phyloP scores from a whole-genome alignment of 805 yeast genomes.

The Sugiyamaella mastotermitis region DNA sequence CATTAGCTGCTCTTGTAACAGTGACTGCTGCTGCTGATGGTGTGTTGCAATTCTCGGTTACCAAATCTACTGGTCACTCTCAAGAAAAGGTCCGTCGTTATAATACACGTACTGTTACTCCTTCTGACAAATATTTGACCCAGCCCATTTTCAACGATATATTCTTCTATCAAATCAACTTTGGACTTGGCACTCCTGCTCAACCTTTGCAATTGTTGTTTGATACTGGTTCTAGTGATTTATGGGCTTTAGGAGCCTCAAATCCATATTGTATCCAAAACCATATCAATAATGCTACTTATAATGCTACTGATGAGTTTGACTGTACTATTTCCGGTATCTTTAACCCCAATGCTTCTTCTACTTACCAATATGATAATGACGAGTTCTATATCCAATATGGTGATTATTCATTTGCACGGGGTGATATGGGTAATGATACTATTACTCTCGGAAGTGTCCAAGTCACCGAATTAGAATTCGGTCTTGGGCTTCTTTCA shows the following conservation, averaged over 20 bases:
- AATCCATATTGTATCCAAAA: slow-evolving; percentile 13
- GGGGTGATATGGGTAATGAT: slow-evolving; percentile 58
- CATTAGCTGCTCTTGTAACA: no score
- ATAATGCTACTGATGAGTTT: slow-evolving; percentile 1
- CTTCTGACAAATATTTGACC: no score
- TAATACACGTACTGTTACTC: no score
- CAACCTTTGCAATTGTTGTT: slow-evolving; percentile 49
- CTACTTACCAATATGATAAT: slow-evolving; percentile 16
- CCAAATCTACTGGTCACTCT: no score
- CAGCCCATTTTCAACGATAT: neutral
- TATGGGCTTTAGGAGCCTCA: slow-evolving; percentile 43
- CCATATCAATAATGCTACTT: neutral
- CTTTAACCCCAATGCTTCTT: slow-evolving; percentile 11
- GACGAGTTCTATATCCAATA: slow-evolving; percentile 19
- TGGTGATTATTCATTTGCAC: slow-evolving; percentile 45
- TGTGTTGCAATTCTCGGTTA: no score
- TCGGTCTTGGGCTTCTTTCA: slow-evolving; percentile 49
- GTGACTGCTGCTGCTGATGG: no score
- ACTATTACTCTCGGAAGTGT: slow-evolving; percentile 45
- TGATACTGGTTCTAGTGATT: slow-evolving; percentile 69
- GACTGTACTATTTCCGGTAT: slow-evolving; percentile 5
- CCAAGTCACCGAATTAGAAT: slow-evolving; percentile 45
- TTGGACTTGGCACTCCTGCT: slow-evolving; percentile 50
- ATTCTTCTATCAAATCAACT: slow-evolving; percentile 16
- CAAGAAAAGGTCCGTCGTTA: no score